These are phyloP conservation scores for Gonium pectorale DNA, from an alignment of 139 green algal genomes.

Conservation along the genomic window DNA sequence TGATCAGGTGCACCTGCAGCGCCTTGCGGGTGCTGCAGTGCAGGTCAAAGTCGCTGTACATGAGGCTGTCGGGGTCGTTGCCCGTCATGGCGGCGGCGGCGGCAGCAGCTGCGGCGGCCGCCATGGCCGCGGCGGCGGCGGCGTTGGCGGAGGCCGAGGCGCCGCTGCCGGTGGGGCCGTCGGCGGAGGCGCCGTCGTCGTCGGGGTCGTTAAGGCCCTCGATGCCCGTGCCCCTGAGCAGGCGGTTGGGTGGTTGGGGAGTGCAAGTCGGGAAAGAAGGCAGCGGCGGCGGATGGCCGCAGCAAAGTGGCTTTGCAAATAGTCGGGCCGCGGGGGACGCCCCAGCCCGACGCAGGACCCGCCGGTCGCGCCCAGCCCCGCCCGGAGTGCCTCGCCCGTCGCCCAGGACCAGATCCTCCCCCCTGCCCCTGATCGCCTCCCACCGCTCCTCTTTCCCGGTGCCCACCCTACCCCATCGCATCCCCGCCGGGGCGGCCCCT, in stretches of 20 bases:
- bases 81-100: neutral
- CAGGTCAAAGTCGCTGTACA: constrained; percentile 53
- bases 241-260: neutral
- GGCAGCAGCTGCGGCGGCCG: neutral
- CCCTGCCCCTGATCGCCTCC: no score
- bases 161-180: neutral
- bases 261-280: no score
- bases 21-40: constrained; percentile 39
- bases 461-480: no score
- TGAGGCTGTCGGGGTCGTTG: neutral
- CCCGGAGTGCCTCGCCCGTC: no score
- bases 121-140: neutral
- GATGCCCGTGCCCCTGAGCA: neutral
- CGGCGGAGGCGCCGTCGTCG: neutral
- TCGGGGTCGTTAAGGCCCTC: neutral
- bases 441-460: no score
- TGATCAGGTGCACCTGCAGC: constrained; percentile 32
- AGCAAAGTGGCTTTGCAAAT: no score
- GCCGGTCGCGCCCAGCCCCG: no score
- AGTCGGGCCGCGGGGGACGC: no score
- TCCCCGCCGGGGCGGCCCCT: no score
- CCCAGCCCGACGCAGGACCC: no score
- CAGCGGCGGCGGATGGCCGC: no score
- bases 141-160: neutral
- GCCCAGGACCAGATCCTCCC: no score